A percentile compares a stretch with the other conserved stretches of the same genome.
phyloP scores from a whole-genome alignment of 352 stramenopile genomes.

The Phytophthora brassicae region DNA sequence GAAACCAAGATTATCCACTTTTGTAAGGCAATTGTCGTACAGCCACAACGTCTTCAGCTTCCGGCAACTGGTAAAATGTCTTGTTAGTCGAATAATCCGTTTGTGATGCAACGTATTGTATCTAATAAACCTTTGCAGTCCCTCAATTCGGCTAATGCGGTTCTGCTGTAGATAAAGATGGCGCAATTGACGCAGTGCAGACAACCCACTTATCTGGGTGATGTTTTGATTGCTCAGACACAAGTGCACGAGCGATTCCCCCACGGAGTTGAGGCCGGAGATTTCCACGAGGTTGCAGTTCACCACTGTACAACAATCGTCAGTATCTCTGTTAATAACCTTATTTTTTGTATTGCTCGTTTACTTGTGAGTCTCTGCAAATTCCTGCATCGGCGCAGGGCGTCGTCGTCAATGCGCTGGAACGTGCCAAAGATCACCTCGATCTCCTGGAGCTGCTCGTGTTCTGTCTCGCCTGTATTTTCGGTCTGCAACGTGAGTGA shows the following conservation, averaged over 20 bases:
- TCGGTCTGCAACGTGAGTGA: constrained; percentile 49
- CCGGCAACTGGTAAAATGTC: constrained; percentile 36
- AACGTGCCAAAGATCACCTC: constrained; percentile 85
- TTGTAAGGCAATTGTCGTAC: constrained; percentile 64
- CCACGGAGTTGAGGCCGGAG: constrained; percentile 49
- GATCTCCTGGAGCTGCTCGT: constrained; percentile 65
- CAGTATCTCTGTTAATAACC: not conserved
- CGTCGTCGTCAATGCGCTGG: constrained; percentile 41
- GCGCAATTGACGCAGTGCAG: constrained; percentile 58
- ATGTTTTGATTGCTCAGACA: constrained; percentile 78
- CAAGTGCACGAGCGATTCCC: constrained; percentile 70
- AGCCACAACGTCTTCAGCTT: constrained; percentile 81
- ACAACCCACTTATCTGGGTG: constrained; percentile 50
- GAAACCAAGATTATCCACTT: constrained; percentile 59
- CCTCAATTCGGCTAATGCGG: constrained; percentile 74
- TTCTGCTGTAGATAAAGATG: constrained; percentile 85
- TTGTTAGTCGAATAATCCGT: not conserved
- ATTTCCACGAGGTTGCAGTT: constrained; percentile 70
- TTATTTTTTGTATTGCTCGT: not conserved
- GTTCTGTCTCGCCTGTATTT: constrained; percentile 57
- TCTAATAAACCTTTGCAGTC: constrained; percentile 46
- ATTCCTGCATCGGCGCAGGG: constrained; percentile 50
- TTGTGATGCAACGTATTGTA: not conserved
- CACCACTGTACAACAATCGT: constrained; percentile 42
- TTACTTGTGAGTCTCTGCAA: constrained; percentile 60